Percentiles rank a stretch among this genome's conserved stretches.
Evolutionary conservation across 257 asterid genomes (phyloP).

Genomic region (Gynochthodes officinalis): DNA sequence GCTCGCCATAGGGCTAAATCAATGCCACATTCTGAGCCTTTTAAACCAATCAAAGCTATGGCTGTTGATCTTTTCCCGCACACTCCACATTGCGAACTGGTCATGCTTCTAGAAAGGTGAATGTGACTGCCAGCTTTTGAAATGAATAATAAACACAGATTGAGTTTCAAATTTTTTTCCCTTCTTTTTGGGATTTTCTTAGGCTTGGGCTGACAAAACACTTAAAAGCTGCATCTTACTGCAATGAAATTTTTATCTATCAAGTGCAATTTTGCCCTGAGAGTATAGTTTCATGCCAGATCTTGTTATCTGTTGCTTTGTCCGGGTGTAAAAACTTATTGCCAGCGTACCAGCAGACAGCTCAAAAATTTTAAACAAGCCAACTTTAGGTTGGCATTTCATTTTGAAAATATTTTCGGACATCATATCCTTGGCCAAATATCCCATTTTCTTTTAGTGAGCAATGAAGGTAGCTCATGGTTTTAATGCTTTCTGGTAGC

Average conservation of each 20-base stretch:
- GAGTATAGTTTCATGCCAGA: neutral
- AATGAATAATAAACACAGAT: neutral
- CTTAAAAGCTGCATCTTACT: neutral
- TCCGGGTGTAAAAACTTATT: neutral
- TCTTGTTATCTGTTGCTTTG: neutral
- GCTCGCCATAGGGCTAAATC: conserved; percentile 93
- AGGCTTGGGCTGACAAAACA: neutral
- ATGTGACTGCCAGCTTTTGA: neutral
- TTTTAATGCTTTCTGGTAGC: neutral
- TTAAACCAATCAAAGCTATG: conserved; percentile 79
- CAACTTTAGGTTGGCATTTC: neutral
- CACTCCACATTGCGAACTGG: conserved; percentile 88
- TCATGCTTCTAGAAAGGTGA: conserved; percentile 95
- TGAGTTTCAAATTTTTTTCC: neutral
- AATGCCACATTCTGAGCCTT: conserved; percentile 93
- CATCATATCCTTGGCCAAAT: neutral
- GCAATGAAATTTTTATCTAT: neutral
- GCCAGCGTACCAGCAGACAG: neutral
- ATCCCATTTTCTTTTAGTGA: conserved; percentile 4
- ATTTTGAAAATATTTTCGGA: neutral
- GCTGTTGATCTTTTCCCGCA: conserved; percentile 98
- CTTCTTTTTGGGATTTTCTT: neutral
- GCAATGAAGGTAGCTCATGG: neutral
- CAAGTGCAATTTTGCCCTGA: neutral
- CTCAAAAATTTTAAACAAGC: neutral